These are phyloP conservation scores for Penicillium hordei DNA, from an alignment of 2,329 filamentous ascomycete species.

Conservation along the genomic window DNA sequence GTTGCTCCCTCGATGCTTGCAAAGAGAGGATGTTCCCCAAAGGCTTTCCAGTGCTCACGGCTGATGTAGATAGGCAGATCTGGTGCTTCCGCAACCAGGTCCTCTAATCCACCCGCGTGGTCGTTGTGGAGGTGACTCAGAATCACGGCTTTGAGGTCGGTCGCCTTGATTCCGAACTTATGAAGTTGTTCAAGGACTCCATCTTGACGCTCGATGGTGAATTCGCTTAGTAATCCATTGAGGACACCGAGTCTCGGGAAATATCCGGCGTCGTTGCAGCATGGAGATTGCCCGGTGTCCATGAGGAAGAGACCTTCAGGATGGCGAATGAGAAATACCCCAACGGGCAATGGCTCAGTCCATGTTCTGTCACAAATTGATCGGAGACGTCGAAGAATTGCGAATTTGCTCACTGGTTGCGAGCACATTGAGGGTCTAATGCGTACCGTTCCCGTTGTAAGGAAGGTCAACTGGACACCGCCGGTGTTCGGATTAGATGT, in stretches of 20 bases:
- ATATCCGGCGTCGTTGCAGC: slow-evolving; percentile 23
- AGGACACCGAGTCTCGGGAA: slow-evolving; percentile 20
- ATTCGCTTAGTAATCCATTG: slow-evolving; percentile 5
- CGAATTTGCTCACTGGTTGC: slow-evolving; percentile 12
- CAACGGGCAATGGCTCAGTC: slow-evolving; percentile 20
- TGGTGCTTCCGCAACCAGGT: slow-evolving; percentile 27
- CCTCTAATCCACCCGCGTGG: slow-evolving; percentile 23
- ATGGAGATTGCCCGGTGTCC: slow-evolving; percentile 28
- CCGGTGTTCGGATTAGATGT: background rate
- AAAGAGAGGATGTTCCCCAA: slow-evolving; percentile 28
- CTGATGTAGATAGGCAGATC: slow-evolving; percentile 29
- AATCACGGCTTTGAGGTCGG: slow-evolving; percentile 25
- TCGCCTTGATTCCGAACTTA: slow-evolving; percentile 6
- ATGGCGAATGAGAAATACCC: slow-evolving; percentile 25
- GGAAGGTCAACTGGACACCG: slow-evolving; percentile 6
- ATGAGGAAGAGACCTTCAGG: slow-evolving; percentile 28
- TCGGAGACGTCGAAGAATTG: slow-evolving; percentile 4
- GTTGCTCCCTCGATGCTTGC: slow-evolving; percentile 31
- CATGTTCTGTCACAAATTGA: slow-evolving; percentile 8
- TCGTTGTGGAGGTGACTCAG: slow-evolving; percentile 16
- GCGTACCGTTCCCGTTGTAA: slow-evolving; percentile 18
- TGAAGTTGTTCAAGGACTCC: slow-evolving; percentile 15
- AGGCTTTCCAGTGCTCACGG: slow-evolving; percentile 34
- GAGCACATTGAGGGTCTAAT: slow-evolving; percentile 17
- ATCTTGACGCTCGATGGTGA: slow-evolving; percentile 9